A percentile compares a stretch with the other conserved stretches of the same genome.
Evolutionary conservation across 805 yeast genomes (phyloP).

Genomic region (Tetrapisispora arboricola): DNA sequence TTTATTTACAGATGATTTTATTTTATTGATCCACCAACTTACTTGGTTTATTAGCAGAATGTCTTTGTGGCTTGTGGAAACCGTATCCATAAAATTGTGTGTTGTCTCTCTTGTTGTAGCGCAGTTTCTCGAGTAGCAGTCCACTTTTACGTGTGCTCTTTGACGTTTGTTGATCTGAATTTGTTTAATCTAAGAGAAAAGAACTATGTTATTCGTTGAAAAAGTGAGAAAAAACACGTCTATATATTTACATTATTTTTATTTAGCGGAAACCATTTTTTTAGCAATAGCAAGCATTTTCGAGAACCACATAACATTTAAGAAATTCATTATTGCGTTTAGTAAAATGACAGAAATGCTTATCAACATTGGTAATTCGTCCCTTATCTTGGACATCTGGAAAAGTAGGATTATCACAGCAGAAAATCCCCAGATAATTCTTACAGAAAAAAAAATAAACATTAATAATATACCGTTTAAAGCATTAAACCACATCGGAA

Average conservation of each 20-base stretch:
- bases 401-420: constrained; percentile 44
- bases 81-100: too few relatives aligned
- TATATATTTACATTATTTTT: neutral
- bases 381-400: constrained; percentile 38
- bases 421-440: constrained; percentile 81
- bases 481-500: constrained; percentile 40
- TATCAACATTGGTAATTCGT: constrained; percentile 35
- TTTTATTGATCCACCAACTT: too few relatives aligned
- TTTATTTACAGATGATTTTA: too few relatives aligned
- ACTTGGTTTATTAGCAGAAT: too few relatives aligned
- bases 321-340: constrained; percentile 51
- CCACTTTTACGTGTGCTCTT: too few relatives aligned
- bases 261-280: constrained; percentile 30
- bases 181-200: too few relatives aligned
- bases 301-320: constrained; percentile 76
- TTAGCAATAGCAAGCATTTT: constrained; percentile 70
- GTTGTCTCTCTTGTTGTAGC: too few relatives aligned
- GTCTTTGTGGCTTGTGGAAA: too few relatives aligned
- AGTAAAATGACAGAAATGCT: constrained; percentile 42
- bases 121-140: too few relatives aligned
- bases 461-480: constrained; percentile 66
- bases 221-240: neutral
- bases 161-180: too few relatives aligned
- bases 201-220: too few relatives aligned
- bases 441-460: constrained; percentile 56